These are phyloP conservation scores for Eucalyptus fibrosa DNA, from an alignment of 345 rosid genomes.

Conservation along the genomic window DNA sequence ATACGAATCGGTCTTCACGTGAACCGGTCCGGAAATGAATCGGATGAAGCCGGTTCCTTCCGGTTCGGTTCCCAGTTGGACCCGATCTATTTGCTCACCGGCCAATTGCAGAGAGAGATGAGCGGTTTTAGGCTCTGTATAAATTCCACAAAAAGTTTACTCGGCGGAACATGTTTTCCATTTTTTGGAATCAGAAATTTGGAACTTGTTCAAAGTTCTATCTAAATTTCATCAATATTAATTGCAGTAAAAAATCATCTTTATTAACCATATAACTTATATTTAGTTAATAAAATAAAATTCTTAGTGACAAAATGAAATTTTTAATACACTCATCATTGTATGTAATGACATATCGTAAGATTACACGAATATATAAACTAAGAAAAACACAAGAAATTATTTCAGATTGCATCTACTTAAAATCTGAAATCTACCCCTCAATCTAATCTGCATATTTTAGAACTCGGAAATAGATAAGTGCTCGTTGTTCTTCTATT, in stretches of 20 bases:
- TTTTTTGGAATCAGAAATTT: accelerated
- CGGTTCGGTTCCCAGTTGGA: too few relatives aligned
- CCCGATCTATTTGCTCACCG: neutral
- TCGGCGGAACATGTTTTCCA: accelerated
- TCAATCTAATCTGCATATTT: accelerated
- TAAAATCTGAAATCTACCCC: accelerated
- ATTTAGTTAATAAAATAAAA: too few relatives aligned
- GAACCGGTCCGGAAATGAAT: neutral
- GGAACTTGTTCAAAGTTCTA: too few relatives aligned
- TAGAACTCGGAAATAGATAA: accelerated
- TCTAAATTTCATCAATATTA: too few relatives aligned
- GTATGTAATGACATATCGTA: accelerated
- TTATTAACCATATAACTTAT: too few relatives aligned
- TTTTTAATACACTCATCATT: accelerated
- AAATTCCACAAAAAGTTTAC: accelerated
- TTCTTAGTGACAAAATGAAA: accelerated
- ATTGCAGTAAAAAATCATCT: too few relatives aligned
- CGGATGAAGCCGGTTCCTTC: neutral
- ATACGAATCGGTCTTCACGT: neutral
- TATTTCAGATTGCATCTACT: accelerated
- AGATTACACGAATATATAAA: accelerated
- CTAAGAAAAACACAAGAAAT: accelerated
- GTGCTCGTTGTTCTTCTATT: too few relatives aligned
- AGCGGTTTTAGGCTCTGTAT: accelerated
- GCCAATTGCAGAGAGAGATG: too few relatives aligned